Percentiles rank a stretch among this genome's conserved stretches.
Conservation (phyloP, 2,329 filamentous ascomycete species). For the Pestalotiopsis sp. region DNA sequence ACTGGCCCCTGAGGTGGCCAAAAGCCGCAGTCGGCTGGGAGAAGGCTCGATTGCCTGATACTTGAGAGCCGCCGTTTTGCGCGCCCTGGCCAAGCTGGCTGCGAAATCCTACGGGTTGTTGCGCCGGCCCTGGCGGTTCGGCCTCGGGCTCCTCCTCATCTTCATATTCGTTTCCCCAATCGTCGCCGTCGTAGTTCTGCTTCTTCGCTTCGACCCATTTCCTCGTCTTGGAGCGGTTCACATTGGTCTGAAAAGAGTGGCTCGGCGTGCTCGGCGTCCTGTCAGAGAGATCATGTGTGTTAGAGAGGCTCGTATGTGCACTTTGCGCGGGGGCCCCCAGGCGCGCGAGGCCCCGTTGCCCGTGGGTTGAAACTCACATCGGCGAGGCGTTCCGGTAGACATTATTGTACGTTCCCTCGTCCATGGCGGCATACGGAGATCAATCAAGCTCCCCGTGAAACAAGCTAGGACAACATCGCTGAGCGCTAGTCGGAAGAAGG, state of each 20-base stretch:
- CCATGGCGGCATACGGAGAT: slow-evolving; percentile 23
- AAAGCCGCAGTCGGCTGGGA: slow-evolving; percentile 25
- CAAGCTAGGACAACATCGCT: slow-evolving; percentile 23
- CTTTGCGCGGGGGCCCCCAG: neutral
- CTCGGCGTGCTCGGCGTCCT: slow-evolving; percentile 25
- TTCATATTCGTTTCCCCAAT: slow-evolving; percentile 80
- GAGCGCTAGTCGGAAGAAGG: neutral
- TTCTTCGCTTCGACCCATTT: slow-evolving; percentile 94
- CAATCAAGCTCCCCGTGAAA: slow-evolving; percentile 6
- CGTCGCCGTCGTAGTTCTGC: slow-evolving; percentile 87
- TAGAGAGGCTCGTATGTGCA: slow-evolving; percentile 13
- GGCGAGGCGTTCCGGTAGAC: slow-evolving; percentile 27
- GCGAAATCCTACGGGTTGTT: slow-evolving; percentile 44
- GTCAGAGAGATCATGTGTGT: slow-evolving; percentile 10
- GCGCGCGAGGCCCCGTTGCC: neutral
- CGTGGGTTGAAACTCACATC: slow-evolving; percentile 20
- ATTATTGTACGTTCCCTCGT: slow-evolving; percentile 29
- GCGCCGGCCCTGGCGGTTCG: slow-evolving; percentile 43
- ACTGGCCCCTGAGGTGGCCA: slow-evolving; percentile 21
- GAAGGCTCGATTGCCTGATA: slow-evolving; percentile 22
- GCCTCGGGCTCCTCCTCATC: slow-evolving; percentile 60
- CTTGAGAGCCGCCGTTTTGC: slow-evolving; percentile 22
- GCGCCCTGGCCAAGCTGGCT: slow-evolving; percentile 38
- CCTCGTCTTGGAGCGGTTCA: slow-evolving; percentile 86
- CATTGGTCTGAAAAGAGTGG: slow-evolving; percentile 73